phyloP scores from a whole-genome alignment of 257 asterid species.

The Parsonsia alboflavescens region DNA sequence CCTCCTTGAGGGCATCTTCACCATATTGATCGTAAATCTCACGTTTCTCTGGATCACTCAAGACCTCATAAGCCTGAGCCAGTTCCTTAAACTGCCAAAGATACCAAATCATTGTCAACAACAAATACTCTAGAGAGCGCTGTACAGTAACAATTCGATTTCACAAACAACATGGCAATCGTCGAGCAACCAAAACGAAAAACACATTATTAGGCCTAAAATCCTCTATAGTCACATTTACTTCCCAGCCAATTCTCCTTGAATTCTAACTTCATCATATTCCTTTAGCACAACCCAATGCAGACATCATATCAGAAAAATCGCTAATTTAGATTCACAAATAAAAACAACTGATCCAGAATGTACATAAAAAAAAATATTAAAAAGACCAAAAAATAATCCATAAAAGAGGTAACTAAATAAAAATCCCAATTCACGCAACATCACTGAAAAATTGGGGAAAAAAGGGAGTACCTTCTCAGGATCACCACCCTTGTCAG shows the following conservation, averaged over 20 bases:
- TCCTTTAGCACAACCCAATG: neutral
- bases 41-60: constrained; percentile 66
- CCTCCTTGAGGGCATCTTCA: constrained; percentile 76
- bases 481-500: constrained; percentile 91
- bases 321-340: neutral
- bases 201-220: neutral
- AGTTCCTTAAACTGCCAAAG: constrained; percentile 61
- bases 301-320: neutral
- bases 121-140: neutral
- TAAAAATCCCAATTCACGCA: neutral
- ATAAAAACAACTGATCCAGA: neutral
- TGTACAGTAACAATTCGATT: no score
- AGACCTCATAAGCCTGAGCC: constrained; percentile 71
- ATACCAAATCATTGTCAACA: neutral
- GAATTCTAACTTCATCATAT: neutral
- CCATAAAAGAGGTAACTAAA: neutral
- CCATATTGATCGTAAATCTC: constrained; percentile 75
- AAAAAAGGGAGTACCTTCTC: constrained; percentile 48
- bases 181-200: no score
- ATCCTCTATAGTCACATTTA: neutral
- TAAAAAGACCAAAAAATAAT: no score
- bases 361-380: neutral
- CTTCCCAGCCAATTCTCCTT: neutral
- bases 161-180: no score
- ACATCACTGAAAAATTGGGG: no score